These are phyloP conservation scores for Gnomoniopsis smithogilvyi DNA, from an alignment of 2,329 filamentous ascomycete genomes.

Conservation along the genomic window DNA sequence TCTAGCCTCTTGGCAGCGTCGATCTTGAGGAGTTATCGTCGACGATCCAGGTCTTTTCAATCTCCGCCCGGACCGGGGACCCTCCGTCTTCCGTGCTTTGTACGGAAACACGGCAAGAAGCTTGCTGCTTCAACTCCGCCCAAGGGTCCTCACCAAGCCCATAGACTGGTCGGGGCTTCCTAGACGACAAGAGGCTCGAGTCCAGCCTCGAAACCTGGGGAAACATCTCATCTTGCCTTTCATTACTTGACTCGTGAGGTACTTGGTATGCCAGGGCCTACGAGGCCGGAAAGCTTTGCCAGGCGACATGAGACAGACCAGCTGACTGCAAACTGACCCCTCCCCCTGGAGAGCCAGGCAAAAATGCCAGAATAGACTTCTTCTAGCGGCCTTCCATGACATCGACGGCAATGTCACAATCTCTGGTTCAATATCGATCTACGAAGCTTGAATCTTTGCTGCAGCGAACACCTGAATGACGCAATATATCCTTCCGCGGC, in stretches of 20 bases:
- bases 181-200: background rate
- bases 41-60: background rate
- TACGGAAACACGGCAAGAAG: background rate
- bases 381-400: slow-evolving; percentile 5
- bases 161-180: background rate
- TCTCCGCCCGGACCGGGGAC: background rate
- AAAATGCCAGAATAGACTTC: background rate
- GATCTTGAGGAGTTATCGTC: background rate
- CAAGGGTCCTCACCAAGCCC: background rate
- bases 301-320: background rate
- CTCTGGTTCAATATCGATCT: background rate
- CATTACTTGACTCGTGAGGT: background rate
- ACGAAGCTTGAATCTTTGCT: background rate
- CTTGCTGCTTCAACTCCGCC: background rate
- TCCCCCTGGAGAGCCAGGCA: background rate
- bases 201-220: background rate
- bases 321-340: background rate
- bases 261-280: no score
- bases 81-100: background rate
- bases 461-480: background rate
- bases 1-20: background rate
- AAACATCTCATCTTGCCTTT: background rate
- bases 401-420: background rate
- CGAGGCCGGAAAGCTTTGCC: no score
- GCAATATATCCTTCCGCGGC: background rate